Base-by-base conservation (phyloP, 192 early-diverging fungal species). In the Jimgerdemannia lactiflua region DNA sequence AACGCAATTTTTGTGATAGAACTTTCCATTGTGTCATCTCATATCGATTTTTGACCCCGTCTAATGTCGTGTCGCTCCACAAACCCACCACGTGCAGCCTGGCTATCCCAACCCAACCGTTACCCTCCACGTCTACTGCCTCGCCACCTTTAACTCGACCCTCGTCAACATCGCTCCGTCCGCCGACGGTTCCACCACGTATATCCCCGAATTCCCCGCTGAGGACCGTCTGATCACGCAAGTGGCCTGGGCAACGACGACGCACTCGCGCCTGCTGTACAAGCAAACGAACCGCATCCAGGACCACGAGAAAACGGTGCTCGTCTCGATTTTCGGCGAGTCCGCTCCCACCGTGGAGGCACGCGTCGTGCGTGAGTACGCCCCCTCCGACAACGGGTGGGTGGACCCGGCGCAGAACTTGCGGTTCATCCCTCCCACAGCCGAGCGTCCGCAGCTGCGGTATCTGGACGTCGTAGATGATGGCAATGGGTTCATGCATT, bases 281-380 rank as follows among this genome's bases (percentile, higher is more conserved):
- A 86, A 93, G 69, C 86, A 88, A 40, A 94, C 94, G 81, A 99
- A 99, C 76, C 85, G 97, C 18, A 91, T 98, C 20, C 97, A 99
- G 74, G 94, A 96, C 79, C 86, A 90, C 3, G 85, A 91, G 75
- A 85, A 89, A 19, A 79, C 95, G 42, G 94, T 90, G 69, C 68
- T 95, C 40, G 89, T 91, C 4, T 79, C 69, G 39, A 74, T 86
- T 2, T 76, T 74, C 84, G 17, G 76, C 72, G 4, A 87, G 84
- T 18, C 79, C 67, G 69, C 74, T 86, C 64, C 10, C 69, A 64
- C 39, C 75, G 4, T 39, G 4, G 64, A 40, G 0, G 17, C 70
- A 10, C 18, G 63, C 7, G 68, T 49, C 3, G 85, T 90, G 41
- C 84, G 87, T 4, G 91, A 93, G 72, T 88, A 86, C 75, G 90